Base-by-base conservation (phyloP, 2,329 filamentous ascomycete species). In the Furcasterigmium furcatum region DNA sequence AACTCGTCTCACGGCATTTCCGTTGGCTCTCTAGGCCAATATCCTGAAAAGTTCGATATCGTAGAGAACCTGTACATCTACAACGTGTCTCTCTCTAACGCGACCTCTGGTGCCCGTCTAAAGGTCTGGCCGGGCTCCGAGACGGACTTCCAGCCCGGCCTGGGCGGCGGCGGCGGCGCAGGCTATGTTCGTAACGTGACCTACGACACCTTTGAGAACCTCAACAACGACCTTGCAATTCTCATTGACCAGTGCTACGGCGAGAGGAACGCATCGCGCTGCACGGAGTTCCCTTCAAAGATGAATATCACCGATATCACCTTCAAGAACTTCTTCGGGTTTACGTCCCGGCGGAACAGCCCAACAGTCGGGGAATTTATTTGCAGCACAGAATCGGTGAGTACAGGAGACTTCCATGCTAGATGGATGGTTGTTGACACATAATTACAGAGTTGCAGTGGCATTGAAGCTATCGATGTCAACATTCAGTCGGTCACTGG, bases 1-100 rank as follows among this genome's bases (percentile, higher is more conserved):
- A 84, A 84, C 55, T 83, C 83, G 25, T 86, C 81, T 3, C 85
- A 88, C 56, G 85, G 85, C 32, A 87, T 88, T 52, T 83, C 78
- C 9, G 82, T 88, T n/a, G 85, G 85, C 8, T 86, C 81, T 1
- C 67, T 88, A 0, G 85, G 85, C 19, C 84, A 88, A 61, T 88
- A 88, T 57, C 54, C 67, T 13, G 75, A 72, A 18, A 74, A 82
- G 51, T 76, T 77, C 14, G 85, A 88, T 51, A 82, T 87, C 38
- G 82, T 88, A 2, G 74, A 86, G 61, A 81, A 88, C 53, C 59
- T 88, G n/a, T 80, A 82, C 54, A 76, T 85, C 46, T 80, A 75
- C 62, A 83, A 84, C 53, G 68, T 75, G 35, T 74, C 72, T 30
- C 78, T 83, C 73, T 70, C 71, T 44, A 80, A 84, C 54, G 76